Base-by-base conservation (phyloP, 805 yeast species). In the Cyberlindnera samutprakarnensis region DNA sequence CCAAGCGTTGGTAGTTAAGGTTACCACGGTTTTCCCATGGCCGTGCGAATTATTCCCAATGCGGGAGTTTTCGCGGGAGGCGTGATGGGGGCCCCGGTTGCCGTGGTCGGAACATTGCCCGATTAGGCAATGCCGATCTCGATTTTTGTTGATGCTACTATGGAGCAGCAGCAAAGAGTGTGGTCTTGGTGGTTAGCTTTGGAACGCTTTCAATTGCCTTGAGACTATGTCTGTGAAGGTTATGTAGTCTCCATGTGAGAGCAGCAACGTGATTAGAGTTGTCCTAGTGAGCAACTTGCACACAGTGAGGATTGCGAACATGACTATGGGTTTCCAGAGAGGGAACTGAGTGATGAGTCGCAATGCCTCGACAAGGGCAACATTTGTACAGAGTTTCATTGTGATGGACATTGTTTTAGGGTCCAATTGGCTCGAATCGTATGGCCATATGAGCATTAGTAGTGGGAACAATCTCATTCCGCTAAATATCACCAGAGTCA, bases 391-490 rank as follows among this genome's bases (percentile, higher is more conserved):
- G n/a, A n/a, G n/a, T n/a, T n/a, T n/a, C n/a, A n/a, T n/a, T n/a
- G n/a, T 70, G 19, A 83, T 80, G 8, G 76, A 59, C 6, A 76
- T 68, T 0, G 81, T 78, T 4, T 80, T 64, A 1, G 79, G 65
- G n/a, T 82, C 72, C n/a, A n/a, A n/a, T n/a, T n/a, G n/a, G n/a
- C n/a, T n/a, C n/a, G n/a, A n/a, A 50, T 92, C 96, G 49, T 92
- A 92, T 1, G 95, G 92, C 99, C 99, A 92, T 22, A 92, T 90
- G 20, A 92, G 64, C 88, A 90, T 90, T 21, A 92, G 65, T 14
- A 92, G 80, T 0, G 98, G 98, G 41, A 90, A 78, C 15, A 90
- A 63, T 49, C 82, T 85, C 24, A 90, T 78, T 1, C 84, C 75
- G 27, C 85, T 76, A 0, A 96, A 78, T 6, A 87, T 68, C 27